Conservation (phyloP, 2,329 filamentous ascomycete species). For the Chaetomiaceae sp. region DNA sequence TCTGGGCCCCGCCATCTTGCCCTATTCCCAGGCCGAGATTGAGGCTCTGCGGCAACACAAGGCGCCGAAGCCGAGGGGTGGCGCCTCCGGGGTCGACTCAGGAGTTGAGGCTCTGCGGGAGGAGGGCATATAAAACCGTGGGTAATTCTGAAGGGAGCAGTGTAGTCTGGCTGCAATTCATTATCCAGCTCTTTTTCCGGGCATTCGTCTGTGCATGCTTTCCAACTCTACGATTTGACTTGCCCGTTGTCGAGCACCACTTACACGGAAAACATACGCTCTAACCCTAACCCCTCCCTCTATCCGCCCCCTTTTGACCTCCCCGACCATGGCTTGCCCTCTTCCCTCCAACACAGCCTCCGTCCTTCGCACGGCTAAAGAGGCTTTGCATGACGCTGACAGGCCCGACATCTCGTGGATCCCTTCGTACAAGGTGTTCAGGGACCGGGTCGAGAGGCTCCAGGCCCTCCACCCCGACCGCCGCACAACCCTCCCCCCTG, state of each 20-base stretch:
- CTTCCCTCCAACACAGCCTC: background rate
- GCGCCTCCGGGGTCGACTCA: background rate
- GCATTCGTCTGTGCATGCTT: too few species aligned
- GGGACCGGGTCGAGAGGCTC: conserved; percentile 22
- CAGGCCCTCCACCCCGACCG: conserved; percentile 18
- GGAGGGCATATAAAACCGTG: background rate
- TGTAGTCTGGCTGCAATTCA: background rate
- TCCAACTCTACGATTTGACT: too few species aligned
- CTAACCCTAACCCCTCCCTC: conserved; percentile 3
- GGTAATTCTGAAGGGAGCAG: background rate
- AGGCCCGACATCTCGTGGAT: conserved; percentile 26
- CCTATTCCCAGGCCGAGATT: background rate
- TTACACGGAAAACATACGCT: conserved; percentile 2
- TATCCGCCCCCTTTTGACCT: too few species aligned
- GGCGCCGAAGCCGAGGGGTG: background rate
- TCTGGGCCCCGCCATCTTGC: background rate
- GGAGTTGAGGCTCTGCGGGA: conserved; percentile 2
- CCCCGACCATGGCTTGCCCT: background rate
- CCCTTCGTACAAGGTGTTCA: conserved; percentile 24
- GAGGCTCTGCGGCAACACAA: conserved; percentile 7
- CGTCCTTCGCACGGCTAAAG: background rate
- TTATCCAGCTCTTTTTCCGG: background rate
- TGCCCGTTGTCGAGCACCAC: background rate
- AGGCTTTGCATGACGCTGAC: conserved; percentile 6
- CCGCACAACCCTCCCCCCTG: conserved; percentile 22